A percentile compares a stretch with the other conserved stretches of the same genome.
These are phyloP conservation scores for Rhexocercosporidium sp. DNA, from an alignment of 2,329 filamentous ascomycete genomes.

Conservation along the genomic window DNA sequence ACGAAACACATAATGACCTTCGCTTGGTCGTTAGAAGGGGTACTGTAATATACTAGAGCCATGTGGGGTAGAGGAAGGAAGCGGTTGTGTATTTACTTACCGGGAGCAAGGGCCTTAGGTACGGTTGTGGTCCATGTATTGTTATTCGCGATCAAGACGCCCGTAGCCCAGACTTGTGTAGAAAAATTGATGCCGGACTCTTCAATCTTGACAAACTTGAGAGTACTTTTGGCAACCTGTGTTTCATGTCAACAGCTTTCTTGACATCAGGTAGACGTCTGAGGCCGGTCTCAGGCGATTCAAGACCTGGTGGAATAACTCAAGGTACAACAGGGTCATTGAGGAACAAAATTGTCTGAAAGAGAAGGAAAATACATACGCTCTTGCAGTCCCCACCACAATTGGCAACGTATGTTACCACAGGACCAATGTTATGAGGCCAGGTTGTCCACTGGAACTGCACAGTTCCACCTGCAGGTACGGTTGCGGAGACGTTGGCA, in stretches of 20 bases:
- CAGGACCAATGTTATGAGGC: conserved; percentile 61
- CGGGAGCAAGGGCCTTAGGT: conserved; percentile 48
- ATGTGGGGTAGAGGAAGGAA: no score
- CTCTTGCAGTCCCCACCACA: conserved; percentile 43
- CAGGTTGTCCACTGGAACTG: conserved; percentile 66
- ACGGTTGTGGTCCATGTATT: conserved; percentile 55
- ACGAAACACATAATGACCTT: conserved; percentile 52
- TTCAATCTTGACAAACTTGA: conserved; percentile 51
- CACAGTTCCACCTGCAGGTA: conserved; percentile 62
- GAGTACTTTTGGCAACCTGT: conserved; percentile 40
- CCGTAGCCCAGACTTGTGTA: conserved; percentile 45
- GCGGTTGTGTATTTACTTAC: conserved; percentile 29
- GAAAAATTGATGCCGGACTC: conserved; percentile 42
- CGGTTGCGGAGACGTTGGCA: conserved; percentile 53
- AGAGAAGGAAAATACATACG: conserved; percentile 24
- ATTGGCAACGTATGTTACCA: conserved; percentile 31
- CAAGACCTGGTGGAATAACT: no score
- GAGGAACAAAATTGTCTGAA: no score
- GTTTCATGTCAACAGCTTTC: no score
- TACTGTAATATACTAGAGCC: no score
- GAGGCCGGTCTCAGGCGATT: no score
- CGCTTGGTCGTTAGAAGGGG: background rate
- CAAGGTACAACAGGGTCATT: no score
- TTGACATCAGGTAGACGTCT: no score
- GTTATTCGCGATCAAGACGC: conserved; percentile 55